Conservation (phyloP, 192 early-diverging fungal genomes). For the Linnemannia elongata region DNA sequence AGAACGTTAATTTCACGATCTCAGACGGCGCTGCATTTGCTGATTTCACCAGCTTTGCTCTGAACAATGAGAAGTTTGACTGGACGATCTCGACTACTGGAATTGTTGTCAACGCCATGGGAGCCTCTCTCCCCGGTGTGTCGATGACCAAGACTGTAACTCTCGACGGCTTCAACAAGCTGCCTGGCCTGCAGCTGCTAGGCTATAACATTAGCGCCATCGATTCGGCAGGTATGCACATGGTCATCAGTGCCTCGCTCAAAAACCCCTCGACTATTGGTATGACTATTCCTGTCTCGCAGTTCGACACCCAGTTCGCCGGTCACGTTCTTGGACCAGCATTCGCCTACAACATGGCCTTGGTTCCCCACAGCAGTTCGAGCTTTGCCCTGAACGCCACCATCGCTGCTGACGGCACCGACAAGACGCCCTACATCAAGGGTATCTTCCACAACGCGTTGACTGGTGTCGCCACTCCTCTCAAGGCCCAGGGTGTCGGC, state of each 20-base stretch:
- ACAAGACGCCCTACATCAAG: slow-evolving; percentile 8
- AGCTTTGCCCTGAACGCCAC: slow-evolving; percentile 29
- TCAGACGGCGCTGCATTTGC: slow-evolving; percentile 46
- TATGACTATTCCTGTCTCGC: slow-evolving; percentile 42
- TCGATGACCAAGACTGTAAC: slow-evolving; percentile 63
- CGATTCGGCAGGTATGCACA: slow-evolving; percentile 34
- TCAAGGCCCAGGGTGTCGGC: slow-evolving; percentile 19
- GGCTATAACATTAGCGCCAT: slow-evolving; percentile 37
- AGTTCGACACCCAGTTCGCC: slow-evolving; percentile 33
- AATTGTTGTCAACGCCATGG: slow-evolving; percentile 61
- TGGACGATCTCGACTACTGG: slow-evolving; percentile 59
- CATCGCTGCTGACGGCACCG: background rate
- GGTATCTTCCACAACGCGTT: slow-evolving; percentile 28
- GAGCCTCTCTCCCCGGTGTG: slow-evolving; percentile 57
- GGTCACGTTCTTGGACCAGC: slow-evolving; percentile 32
- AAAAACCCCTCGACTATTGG: slow-evolving; percentile 55
- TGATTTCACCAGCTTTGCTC: slow-evolving; percentile 58
- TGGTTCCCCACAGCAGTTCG: background rate
- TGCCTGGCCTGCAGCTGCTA: slow-evolving; percentile 17
- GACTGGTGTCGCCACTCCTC: slow-evolving; percentile 13
- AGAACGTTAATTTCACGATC: slow-evolving; percentile 45
- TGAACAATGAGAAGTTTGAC: slow-evolving; percentile 60
- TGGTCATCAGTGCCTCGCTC: slow-evolving; percentile 34
- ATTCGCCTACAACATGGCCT: slow-evolving; percentile 10
- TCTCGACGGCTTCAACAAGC: slow-evolving; percentile 59